Conservation (phyloP, 345 rosid genomes). For the Eucalyptus rudis region DNA sequence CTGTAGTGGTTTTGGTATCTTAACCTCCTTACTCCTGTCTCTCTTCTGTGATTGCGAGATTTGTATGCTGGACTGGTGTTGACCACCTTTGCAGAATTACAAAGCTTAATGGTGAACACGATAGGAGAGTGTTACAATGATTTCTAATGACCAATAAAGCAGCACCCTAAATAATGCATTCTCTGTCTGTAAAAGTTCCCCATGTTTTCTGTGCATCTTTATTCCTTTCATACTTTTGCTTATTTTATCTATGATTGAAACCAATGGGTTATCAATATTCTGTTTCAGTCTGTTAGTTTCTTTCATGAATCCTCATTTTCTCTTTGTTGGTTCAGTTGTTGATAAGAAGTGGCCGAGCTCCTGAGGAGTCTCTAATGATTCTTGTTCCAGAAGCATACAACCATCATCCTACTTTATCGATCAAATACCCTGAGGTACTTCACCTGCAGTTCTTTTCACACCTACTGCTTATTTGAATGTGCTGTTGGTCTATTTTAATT, state of each 20-base stretch:
- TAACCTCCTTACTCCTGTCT: neutral
- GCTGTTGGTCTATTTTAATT: neutral
- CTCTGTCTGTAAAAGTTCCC: neutral
- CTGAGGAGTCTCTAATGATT: constrained; percentile 95
- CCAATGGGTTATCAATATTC: neutral
- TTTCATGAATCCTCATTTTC: neutral
- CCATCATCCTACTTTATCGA: constrained; percentile 79
- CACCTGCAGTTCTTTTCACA: neutral
- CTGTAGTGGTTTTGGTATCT: neutral
- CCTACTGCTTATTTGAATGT: neutral
- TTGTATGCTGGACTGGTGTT: neutral
- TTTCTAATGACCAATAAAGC: neutral
- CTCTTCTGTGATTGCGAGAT: neutral
- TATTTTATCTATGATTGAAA: neutral
- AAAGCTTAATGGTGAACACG: neutral
- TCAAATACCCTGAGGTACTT: constrained; percentile 88
- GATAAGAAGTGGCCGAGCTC: constrained; percentile 81
- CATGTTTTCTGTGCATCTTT: neutral
- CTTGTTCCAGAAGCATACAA: constrained; percentile 99
- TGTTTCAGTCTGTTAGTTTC: neutral
- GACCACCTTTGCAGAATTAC: neutral
- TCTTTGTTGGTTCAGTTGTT: constrained; percentile 37
- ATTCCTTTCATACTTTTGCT: neutral
- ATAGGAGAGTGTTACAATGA: neutral
- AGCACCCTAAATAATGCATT: neutral